Evolutionary conservation across 2,329 filamentous ascomycete genomes (phyloP).

Genomic region (Aspergillus carbonarius): DNA sequence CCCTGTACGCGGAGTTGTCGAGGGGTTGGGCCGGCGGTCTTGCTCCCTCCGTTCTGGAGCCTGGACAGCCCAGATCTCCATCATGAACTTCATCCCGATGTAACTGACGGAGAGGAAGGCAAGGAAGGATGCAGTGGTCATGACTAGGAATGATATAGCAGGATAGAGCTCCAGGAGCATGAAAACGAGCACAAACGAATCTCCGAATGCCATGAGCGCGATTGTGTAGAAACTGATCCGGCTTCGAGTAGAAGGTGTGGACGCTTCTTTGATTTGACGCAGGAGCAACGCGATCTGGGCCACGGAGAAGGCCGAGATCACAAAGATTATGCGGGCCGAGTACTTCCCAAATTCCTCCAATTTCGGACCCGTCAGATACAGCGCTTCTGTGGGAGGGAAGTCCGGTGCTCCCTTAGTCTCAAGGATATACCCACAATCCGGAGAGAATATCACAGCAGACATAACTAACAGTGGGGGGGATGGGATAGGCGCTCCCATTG

Average conservation of each 20-base stretch:
- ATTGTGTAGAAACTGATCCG: slow-evolving; percentile 65
- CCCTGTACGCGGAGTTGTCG: slow-evolving; percentile 28
- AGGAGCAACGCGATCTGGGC: slow-evolving; percentile 58
- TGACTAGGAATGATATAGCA: slow-evolving; percentile 54
- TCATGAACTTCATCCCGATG: slow-evolving; percentile 64
- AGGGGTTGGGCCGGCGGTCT: slow-evolving; percentile 29
- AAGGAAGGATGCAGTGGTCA: slow-evolving; percentile 59
- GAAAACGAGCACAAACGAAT: slow-evolving; percentile 59
- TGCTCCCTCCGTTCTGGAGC: slow-evolving; percentile 43
- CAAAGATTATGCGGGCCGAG: slow-evolving; percentile 53
- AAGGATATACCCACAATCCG: slow-evolving; percentile 65
- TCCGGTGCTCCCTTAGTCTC: slow-evolving; percentile 61
- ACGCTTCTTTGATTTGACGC: slow-evolving; percentile 63
- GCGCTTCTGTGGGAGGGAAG: slow-evolving; percentile 49
- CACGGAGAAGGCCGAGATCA: slow-evolving; percentile 51
- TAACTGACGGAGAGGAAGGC: slow-evolving; percentile 61
- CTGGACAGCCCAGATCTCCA: slow-evolving; percentile 67
- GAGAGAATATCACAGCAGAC: slow-evolving; percentile 63
- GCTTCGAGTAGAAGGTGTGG: slow-evolving; percentile 63
- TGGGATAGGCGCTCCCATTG: slow-evolving; percentile 57
- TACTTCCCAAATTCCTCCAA: slow-evolving; percentile 55
- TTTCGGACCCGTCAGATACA: slow-evolving; percentile 59
- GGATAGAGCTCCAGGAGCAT: slow-evolving; percentile 57
- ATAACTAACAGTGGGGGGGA: slow-evolving; percentile 54
- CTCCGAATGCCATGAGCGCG: slow-evolving; percentile 60